Evolutionary conservation across 2,329 filamentous ascomycete genomes (phyloP), one percentile per base, ranked within the genome.

Genomic region (Aspergillus awamori): DNA sequence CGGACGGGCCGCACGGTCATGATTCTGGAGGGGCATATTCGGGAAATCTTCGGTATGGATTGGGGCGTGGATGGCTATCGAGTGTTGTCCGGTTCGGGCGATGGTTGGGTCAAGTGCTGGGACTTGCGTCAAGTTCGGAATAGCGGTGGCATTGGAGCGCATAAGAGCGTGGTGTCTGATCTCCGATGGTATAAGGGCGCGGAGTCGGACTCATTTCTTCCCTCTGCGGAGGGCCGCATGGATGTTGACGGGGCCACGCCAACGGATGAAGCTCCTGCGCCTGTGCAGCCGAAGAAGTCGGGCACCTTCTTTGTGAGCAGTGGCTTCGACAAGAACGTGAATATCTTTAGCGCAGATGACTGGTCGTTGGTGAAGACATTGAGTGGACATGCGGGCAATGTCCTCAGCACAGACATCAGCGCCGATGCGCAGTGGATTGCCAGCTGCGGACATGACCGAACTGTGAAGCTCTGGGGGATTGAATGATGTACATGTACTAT

Each of bases 61-160:
- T 99, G 96, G 95, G 88, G 91, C 60, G 85, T 89, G 0, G 95
- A 99, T 73, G 93, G 94, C 5, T 89, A 97, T 75, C 87, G 95
- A n/a, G 87, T 98, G 8, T 82, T 98, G n/a, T 93, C 93, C 0
- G 93, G 93, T 1, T 96, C 93, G 13, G 92, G 89, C 2, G 95
- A 99, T 73, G 94, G 94, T 17, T 98, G 95, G 86, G 88, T 97
- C 71, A 98, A 97, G 77, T 97, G 94, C 78, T 99, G 95, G 95
- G 95, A 99, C 73, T 84, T 99, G 56, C 88, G 95, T 49, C 94
- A 95, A 70, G 93, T 98, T 53, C 86, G 90, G 69, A 88, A 89
- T 65, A 89, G 87, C 0, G 94, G 92, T 11, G 91, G 90, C 17
- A 90, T 99, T 24, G 95, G 94, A 53, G 94, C 95, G 6, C 95